phyloP scores from a whole-genome alignment of 179 eudicot species.

The Gypsophila paniculata region DNA sequence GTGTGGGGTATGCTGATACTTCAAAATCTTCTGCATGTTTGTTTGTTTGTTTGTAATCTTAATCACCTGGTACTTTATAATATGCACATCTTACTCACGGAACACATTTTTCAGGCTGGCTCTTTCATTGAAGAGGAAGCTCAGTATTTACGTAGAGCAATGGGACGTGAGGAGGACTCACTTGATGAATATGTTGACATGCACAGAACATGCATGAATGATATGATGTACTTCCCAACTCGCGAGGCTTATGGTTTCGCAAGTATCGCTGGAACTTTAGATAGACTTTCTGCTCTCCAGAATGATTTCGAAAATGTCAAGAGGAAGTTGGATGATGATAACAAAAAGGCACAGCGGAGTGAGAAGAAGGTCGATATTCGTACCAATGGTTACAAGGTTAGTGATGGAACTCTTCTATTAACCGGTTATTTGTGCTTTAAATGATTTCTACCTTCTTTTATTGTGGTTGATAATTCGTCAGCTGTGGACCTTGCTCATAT shows the following conservation, averaged over 20 bases:
- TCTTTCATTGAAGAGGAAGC: slow-evolving; percentile 59
- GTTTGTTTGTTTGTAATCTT: slow-evolving; percentile 1
- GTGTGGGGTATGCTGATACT: slow-evolving; percentile 8
- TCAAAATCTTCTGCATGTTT: not conserved
- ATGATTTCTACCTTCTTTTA: not conserved
- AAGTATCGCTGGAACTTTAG: slow-evolving; percentile 82
- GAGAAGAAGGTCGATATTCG: slow-evolving; percentile 86
- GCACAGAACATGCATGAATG: slow-evolving; percentile 65
- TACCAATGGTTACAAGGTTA: slow-evolving; percentile 88
- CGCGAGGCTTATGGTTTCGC: slow-evolving; percentile 83
- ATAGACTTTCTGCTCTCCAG: slow-evolving; percentile 82
- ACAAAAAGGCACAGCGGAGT: slow-evolving; percentile 77
- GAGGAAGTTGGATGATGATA: slow-evolving; percentile 88
- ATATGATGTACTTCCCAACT: slow-evolving; percentile 83
- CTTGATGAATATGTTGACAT: slow-evolving; percentile 84
- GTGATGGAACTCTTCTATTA: slow-evolving; percentile 20
- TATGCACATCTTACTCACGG: slow-evolving; percentile 9
- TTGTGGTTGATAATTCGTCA: not conserved
- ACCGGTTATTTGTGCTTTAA: not conserved
- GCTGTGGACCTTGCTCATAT: not conserved
- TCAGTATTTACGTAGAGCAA: slow-evolving; percentile 57
- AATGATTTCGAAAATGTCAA: slow-evolving; percentile 81
- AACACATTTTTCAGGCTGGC: slow-evolving; percentile 54
- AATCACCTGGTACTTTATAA: not conserved
- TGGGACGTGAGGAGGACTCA: slow-evolving; percentile 81